These are phyloP conservation scores for Dactylellina parvicollis DNA, from an alignment of 2,329 filamentous ascomycete genomes.

Conservation along the genomic window DNA sequence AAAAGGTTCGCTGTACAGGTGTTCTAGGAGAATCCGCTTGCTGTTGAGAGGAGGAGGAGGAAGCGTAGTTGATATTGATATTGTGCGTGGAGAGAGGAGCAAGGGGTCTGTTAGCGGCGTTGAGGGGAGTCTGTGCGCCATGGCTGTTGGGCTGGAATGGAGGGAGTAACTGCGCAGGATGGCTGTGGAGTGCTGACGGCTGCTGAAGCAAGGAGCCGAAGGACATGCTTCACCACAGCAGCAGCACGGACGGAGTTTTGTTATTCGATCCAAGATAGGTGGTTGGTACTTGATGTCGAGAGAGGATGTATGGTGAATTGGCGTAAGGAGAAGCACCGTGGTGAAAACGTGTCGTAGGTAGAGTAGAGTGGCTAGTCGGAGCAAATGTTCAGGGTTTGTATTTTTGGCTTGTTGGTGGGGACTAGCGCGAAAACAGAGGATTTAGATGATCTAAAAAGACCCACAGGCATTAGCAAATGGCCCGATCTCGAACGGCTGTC, in stretches of 20 bases:
- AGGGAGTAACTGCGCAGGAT: slow-evolving; percentile 46
- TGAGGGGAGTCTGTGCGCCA: slow-evolving; percentile 40
- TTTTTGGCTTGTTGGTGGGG: slow-evolving; percentile 18
- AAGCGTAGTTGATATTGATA: slow-evolving; percentile 14
- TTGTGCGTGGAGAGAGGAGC: slow-evolving; percentile 14
- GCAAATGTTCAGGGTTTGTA: background rate
- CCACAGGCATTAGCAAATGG: slow-evolving; percentile 46
- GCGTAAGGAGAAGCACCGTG: background rate
- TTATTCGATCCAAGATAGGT: slow-evolving; percentile 17
- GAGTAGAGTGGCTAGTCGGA: background rate
- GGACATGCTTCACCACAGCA: slow-evolving; percentile 52
- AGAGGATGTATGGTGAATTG: background rate
- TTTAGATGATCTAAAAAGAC: slow-evolving; percentile 36
- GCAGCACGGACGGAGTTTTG: slow-evolving; percentile 4
- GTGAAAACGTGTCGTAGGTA: background rate
- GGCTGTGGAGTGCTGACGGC: slow-evolving; percentile 48
- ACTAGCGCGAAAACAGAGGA: slow-evolving; percentile 14
- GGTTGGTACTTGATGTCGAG: background rate
- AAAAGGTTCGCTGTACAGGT: slow-evolving; percentile 53
- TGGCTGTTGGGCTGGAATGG: slow-evolving; percentile 39
- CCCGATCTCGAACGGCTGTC: slow-evolving; percentile 26
- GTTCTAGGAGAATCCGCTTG: slow-evolving; percentile 40
- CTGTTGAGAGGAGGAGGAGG: slow-evolving; percentile 4
- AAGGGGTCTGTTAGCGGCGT: slow-evolving; percentile 19
- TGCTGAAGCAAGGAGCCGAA: slow-evolving; percentile 54